Base-by-base conservation (phyloP, 2,329 filamentous ascomycete species). In the Penicillium rolfsii region DNA sequence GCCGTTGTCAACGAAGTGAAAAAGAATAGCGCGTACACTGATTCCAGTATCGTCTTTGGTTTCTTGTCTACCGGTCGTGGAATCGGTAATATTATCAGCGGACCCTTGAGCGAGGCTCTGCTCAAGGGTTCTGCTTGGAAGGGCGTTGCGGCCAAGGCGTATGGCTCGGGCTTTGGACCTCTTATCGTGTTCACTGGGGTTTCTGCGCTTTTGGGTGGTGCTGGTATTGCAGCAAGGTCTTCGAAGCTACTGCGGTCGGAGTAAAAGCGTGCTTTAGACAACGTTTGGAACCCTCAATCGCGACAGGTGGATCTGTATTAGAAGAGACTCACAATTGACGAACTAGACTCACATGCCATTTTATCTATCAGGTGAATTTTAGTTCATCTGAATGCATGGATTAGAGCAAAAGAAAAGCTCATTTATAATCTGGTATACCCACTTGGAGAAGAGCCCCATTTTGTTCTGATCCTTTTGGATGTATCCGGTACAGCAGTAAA, bases 61-160 rank as follows among this genome's bases (percentile, higher is more conserved):
- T 76, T 80, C 38, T 70, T 85, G 48, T 78, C 78, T 9, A 80
- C 79, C 2, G 83, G 83, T 0, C 80, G 82, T 57, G 83, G 83
- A 0, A 76, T 85, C 12, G 83, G 83, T 1, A 82, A 80, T 65
- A 70, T 85, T 11, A 76, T 80, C 11, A 80, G 77, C 58, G 83
- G 83, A 1, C 83, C 83, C 0, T 66, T 85, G 41, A 84, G 82
- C 58, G 82, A 82, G 63, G 74, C 74, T 16, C 69, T 75, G 38
- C 30, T 74, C 6, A 59, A 66, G 7, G 64, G 63, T 0, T 56
- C 56, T 26, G 59, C 69, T 4, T 69, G 70, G 61, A 45, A 66
- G 14, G 66, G 66, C 1, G 36, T 58, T 5, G 64, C 60, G 3
- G 64, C 60, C 1, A 68, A 66, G 38, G 71, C 65, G 3, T 74